Percentiles rank a stretch among this genome's conserved stretches.
These are phyloP conservation scores for Cucurbitaria berberidis DNA, from an alignment of 2,329 filamentous ascomycete genomes.

Conservation along the genomic window DNA sequence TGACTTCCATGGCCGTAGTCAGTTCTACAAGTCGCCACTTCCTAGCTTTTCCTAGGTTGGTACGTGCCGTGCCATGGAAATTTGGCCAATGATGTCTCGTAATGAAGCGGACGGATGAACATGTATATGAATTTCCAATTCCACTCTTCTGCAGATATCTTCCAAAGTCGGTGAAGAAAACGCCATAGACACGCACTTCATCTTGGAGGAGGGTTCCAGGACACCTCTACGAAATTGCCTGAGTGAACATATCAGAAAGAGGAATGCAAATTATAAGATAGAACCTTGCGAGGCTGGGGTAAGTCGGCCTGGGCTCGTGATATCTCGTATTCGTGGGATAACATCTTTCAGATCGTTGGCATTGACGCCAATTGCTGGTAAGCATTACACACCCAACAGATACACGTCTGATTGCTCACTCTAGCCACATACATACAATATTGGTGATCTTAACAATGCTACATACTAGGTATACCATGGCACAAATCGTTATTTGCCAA, in stretches of 20 bases:
- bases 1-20: constrained; percentile 18
- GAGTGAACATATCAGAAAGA: too few relatives aligned
- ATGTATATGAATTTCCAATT: background rate
- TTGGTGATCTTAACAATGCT: constrained; percentile 1
- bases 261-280: too few relatives aligned
- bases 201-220: too few relatives aligned
- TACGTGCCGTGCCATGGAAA: background rate
- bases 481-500: constrained; percentile 4
- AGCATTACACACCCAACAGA: background rate
- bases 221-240: too few relatives aligned
- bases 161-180: background rate
- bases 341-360: too few relatives aligned
- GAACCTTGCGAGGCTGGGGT: too few relatives aligned
- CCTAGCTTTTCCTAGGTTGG: constrained; percentile 1
- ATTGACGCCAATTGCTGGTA: background rate
- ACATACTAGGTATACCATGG: constrained; percentile 13
- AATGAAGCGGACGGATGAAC: background rate
- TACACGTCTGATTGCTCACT: too few relatives aligned
- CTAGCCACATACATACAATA: too few relatives aligned
- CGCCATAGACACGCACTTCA: too few relatives aligned
- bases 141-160: background rate
- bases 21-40: constrained; percentile 18
- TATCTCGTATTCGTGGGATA: too few relatives aligned
- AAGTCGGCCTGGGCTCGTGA: too few relatives aligned
- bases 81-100: background rate